phyloP scores from a whole-genome alignment of 192 early-diverging fungal genomes.

The Coemansia sp. region DNA sequence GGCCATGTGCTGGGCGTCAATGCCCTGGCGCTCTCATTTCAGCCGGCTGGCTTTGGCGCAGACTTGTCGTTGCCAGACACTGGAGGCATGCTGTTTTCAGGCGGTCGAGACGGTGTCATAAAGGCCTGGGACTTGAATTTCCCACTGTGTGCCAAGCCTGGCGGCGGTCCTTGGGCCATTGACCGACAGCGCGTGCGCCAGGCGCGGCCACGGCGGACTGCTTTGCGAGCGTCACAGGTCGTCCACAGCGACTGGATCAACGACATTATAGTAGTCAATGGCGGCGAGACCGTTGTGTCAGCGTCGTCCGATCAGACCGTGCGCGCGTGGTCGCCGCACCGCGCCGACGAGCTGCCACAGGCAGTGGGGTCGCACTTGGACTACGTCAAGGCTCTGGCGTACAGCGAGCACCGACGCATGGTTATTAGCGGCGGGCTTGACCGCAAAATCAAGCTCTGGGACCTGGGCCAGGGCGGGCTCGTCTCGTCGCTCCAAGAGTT shows the following conservation, averaged over 20 bases:
- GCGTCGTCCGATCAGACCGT: constrained; percentile 94
- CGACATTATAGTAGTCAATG: constrained; percentile 66
- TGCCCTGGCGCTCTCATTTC: constrained; percentile 68
- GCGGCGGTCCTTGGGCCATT: constrained; percentile 16
- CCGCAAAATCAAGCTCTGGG: constrained; percentile 88
- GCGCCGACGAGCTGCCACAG: constrained; percentile 35
- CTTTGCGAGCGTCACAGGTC: constrained; percentile 68
- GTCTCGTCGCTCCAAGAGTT: constrained; percentile 50
- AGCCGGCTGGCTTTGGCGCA: not conserved
- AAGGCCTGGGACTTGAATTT: constrained; percentile 79
- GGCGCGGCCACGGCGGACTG: constrained; percentile 58
- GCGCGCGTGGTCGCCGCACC: constrained; percentile 61
- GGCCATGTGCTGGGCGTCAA: constrained; percentile 87
- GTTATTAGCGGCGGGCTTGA: constrained; percentile 93
- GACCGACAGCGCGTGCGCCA: constrained; percentile 31
- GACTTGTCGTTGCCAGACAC: not conserved
- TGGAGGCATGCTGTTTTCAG: constrained; percentile 83
- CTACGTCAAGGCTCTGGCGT: constrained; percentile 89
- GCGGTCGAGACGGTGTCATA: constrained; percentile 87
- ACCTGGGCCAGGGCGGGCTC: constrained; percentile 66
- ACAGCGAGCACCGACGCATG: constrained; percentile 71
- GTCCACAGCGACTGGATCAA: constrained; percentile 98
- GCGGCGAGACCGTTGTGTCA: constrained; percentile 65
- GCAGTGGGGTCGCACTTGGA: constrained; percentile 84
- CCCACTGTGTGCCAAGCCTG: constrained; percentile 18